A percentile compares a stretch with the other conserved stretches of the same genome.
phyloP scores from a whole-genome alignment of 495 filamentous ascomycete species.

The Podospora sp. region DNA sequence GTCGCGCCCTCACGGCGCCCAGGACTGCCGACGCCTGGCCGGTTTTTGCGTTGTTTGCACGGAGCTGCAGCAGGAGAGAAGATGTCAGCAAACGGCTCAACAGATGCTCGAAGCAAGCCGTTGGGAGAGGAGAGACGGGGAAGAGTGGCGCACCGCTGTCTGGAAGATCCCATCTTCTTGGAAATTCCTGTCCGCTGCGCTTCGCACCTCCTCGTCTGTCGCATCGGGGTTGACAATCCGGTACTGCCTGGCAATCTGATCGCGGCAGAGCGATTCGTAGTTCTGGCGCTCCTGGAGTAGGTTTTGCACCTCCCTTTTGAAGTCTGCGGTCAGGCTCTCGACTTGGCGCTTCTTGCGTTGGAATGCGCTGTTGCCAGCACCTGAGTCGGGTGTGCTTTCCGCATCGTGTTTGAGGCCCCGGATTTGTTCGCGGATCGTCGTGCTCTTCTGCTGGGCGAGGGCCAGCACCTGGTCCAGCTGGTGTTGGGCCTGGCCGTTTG shows the following conservation, averaged over 20 bases:
- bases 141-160: neutral
- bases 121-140: neutral
- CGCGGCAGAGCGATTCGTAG: neutral
- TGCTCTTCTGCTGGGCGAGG: neutral
- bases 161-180: neutral
- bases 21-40: neutral
- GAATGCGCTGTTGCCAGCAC: neutral
- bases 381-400: neutral
- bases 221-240: neutral
- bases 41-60: neutral
- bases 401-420: neutral
- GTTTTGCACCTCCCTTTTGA: constrained; percentile 1
- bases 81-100: neutral
- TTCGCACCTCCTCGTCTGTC: neutral
- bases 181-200: neutral
- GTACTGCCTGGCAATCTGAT: constrained; percentile 3
- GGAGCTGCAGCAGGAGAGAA: neutral
- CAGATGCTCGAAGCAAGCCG: neutral
- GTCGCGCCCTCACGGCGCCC: neutral
- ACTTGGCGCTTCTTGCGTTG: neutral
- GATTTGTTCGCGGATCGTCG: neutral
- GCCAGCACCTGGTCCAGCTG: neutral
- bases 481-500: neutral
- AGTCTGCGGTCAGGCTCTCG: constrained; percentile 3
- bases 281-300: neutral